A percentile compares a stretch with the other conserved stretches of the same genome.
Conservation (phyloP, 179 eudicot genomes). For the Beta macrorhiza region DNA sequence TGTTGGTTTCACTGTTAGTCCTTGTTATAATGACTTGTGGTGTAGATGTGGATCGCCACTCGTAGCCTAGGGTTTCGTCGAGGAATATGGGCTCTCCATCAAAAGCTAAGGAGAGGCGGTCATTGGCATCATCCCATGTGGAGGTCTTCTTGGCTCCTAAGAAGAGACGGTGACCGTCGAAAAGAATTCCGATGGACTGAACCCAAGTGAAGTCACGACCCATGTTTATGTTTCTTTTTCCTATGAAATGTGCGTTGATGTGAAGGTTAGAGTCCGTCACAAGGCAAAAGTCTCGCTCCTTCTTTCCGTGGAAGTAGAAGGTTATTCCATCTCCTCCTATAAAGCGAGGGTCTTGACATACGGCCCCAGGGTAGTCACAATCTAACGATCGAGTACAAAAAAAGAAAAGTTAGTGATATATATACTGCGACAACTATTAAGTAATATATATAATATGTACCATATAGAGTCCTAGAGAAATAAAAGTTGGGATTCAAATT, state of each 20-base stretch:
- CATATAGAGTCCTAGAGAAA: no score
- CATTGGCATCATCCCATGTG: slow-evolving; percentile 38
- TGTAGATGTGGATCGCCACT: slow-evolving; percentile 20
- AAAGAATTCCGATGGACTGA: slow-evolving; percentile 46
- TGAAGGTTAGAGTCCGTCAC: slow-evolving; percentile 51
- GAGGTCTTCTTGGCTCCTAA: slow-evolving; percentile 38
- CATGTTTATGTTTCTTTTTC: slow-evolving; percentile 38
- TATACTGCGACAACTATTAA: no score
- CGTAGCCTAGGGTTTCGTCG: slow-evolving; percentile 25
- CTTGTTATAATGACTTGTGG: slow-evolving; percentile 29
- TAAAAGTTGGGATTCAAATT: no score
- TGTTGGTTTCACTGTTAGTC: slow-evolving; percentile 29
- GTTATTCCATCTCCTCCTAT: slow-evolving; percentile 53
- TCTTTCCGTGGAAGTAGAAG: slow-evolving; percentile 57
- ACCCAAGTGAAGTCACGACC: slow-evolving; percentile 59
- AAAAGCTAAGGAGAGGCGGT: slow-evolving; percentile 37
- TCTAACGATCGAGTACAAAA: slow-evolving; percentile 11
- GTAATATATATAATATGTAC: no score
- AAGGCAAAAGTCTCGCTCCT: slow-evolving; percentile 46
- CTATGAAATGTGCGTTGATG: slow-evolving; percentile 57
- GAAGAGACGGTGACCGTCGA: slow-evolving; percentile 38
- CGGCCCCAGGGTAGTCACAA: slow-evolving; percentile 43
- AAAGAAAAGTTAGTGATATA: no score
- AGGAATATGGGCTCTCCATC: slow-evolving; percentile 30
- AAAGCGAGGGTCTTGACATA: slow-evolving; percentile 54